Evolutionary conservation across 345 rosid genomes (phyloP).

Genomic region (Lepidium africanum): DNA sequence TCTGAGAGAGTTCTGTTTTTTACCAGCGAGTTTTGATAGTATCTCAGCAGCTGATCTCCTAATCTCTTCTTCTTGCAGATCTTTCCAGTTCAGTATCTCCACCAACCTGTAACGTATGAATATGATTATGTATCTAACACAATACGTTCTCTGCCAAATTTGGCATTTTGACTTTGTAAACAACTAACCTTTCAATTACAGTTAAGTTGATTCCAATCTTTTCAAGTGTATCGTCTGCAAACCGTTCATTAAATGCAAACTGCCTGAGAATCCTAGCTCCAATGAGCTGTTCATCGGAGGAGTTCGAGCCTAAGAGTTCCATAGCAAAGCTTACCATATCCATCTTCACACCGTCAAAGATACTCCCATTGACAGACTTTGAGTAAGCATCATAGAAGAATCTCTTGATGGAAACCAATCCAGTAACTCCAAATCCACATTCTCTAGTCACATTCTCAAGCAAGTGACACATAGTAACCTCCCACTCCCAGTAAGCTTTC

Average conservation of each 20-base stretch:
- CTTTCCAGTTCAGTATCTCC: conserved; percentile 95
- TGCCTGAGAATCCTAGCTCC: conserved; percentile 66
- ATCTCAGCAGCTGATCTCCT: conserved; percentile 72
- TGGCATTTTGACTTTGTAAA: neutral
- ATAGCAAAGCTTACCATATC: conserved; percentile 69
- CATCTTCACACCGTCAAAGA: conserved; percentile 87
- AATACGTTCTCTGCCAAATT: neutral
- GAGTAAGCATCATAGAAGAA: conserved; percentile 91
- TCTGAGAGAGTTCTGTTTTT: conserved; percentile 71
- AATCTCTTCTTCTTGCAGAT: conserved; percentile 74
- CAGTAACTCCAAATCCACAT: conserved; percentile 61
- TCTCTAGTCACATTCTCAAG: conserved; percentile 64
- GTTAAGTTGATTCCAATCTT: conserved; percentile 64
- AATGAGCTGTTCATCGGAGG: conserved; percentile 76
- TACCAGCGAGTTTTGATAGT: conserved; percentile 60
- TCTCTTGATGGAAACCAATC: conserved; percentile 54
- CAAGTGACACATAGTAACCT: conserved; percentile 42
- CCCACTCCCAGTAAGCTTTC: conserved; percentile 85
- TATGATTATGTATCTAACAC: neutral
- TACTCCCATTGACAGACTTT: conserved; percentile 67
- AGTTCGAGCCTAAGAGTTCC: conserved; percentile 63
- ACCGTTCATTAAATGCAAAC: conserved; percentile 34
- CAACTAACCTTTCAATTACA: conserved; percentile 41
- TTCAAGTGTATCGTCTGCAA: conserved; percentile 68
- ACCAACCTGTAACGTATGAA: conserved; percentile 32